Base-by-base conservation (phyloP, 2,329 filamentous ascomycete genomes). In the Corynespora cassiicola region DNA sequence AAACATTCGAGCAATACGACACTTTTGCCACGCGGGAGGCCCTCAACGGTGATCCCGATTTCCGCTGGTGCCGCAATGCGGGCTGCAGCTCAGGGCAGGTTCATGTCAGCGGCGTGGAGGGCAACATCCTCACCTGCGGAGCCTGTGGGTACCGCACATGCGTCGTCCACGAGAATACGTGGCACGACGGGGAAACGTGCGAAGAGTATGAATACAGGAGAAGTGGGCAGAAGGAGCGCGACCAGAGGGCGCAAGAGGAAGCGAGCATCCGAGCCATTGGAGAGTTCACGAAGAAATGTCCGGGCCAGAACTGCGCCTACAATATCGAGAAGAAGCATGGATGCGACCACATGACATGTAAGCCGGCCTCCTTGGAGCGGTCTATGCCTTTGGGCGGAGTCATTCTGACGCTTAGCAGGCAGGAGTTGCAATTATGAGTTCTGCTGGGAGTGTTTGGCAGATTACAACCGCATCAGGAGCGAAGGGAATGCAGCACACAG, bases 11-110 rank as follows among this genome's bases (percentile, higher is more conserved):
- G 17, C 42, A 49, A 31, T 63, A 56, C 43, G 76, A 81, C 35
- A 65, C 51, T 1, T 63, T 78, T 21, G 60, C 73, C 3, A 58
- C 75, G 6, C 66, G 74, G 6, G 63, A 65, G 10, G 71, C 71
- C 11, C 65, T 82, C 34, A 66, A 66, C 9, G 54, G 65, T 29
- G 60, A 74, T 3, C 62, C 70, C 0, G 73, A 75, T 33, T 83
- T 81, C 53, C 60, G 74, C n/a, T 81, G 76, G 74, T 84, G 81
- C 48, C 71, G 78, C 5, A 47, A 47, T 6, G 57, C 74, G 0
- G 67, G 63, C 1, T 84, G 81, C 49, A 65, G 61, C 3, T 75
- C 69, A 2, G 79, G 80, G 0, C 79, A 82, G 42, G 67, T 80
- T 8, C 79, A 82, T 32, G 74, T 80, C 19, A 66, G 58, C 3